Base-by-base conservation (phyloP, 805 yeast species). In the Metschnikowia aberdeeniae region DNA sequence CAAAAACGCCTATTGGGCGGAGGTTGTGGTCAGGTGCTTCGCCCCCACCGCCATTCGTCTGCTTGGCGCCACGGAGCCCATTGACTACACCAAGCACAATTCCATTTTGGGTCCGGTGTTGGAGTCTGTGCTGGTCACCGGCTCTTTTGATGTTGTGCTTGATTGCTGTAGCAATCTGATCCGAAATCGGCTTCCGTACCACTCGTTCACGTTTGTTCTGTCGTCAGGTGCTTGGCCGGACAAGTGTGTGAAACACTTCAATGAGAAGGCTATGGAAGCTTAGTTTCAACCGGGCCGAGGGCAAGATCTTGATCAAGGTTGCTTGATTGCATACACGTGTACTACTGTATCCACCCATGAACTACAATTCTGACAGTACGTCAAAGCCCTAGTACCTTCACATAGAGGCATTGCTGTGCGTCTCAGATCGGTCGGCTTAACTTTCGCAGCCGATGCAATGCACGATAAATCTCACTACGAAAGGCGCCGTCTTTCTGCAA, bases 141-240 rank as follows among this genome's bases (percentile, higher is more conserved):
- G n/a, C n/a, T 67, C 74, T 49, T 86, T 81, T 54, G 88, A 84
- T 56, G 58, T 76, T 9, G 77, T 86, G 36, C 58, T 81, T 26
- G 95, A 87, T 64, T 73, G n/a, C n/a, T 79, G 77, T 42, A 89
- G 95, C 32, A 78, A 76, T 13, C 72, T 82, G 17, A 69, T 80
- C 43, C 59, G n/a, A n/a, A n/a, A n/a, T n/a, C 3, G 17, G 17
- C 49, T 54, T 34, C 49, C 56, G 6, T 70, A 61, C 54, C 74
- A 67, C 52, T 36, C 32, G 19, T 38, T 54, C 66, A 37, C 49
- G 5, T 22, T 54, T 54, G 13, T 54, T 10, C 34, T 33, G 9
- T 41, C 48, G 10, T 43, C 37, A 3, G 47, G 43, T 1, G 34
- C 49, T 10, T 55, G 60, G 59, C 50, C 59, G 12, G 58, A 56